Evolutionary conservation across 75 land plant species (phyloP).

Genomic region (Pinus albicaulis): DNA sequence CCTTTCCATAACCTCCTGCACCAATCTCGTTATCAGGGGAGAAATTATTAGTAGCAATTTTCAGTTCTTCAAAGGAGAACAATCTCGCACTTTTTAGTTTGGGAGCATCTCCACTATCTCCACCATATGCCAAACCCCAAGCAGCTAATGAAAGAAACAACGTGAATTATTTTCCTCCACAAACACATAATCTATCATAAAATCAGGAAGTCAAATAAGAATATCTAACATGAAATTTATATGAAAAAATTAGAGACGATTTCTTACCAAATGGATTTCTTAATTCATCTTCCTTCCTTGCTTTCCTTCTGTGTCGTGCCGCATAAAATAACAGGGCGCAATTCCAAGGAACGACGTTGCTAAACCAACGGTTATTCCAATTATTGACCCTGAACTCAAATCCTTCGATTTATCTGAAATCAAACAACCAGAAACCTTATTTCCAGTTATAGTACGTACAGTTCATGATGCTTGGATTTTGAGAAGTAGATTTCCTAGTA

Average conservation of each 20-base stretch:
- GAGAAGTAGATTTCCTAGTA: no score
- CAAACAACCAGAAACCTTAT: no score
- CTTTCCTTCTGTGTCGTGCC: slow-evolving; percentile 25
- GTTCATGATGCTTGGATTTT: no score
- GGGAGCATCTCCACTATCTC: slow-evolving; percentile 70
- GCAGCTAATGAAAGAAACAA: neutral
- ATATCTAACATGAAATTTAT: no score
- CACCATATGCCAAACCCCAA: neutral
- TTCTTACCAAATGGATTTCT: slow-evolving; percentile 35
- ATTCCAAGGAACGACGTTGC: neutral
- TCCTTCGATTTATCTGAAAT: no score
- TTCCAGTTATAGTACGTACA: no score
- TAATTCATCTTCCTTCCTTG: slow-evolving; percentile 12
- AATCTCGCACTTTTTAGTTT: slow-evolving; percentile 79
- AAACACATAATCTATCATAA: no score
- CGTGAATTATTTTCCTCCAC: neutral
- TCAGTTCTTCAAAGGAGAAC: slow-evolving; percentile 76
- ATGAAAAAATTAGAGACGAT: no score
- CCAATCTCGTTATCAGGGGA: slow-evolving; percentile 63
- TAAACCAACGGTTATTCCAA: slow-evolving; percentile 25
- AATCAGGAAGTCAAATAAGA: no score
- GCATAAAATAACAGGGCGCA: slow-evolving; percentile 19
- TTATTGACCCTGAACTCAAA: neutral
- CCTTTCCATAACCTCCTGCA: slow-evolving; percentile 93
- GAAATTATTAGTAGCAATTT: slow-evolving; percentile 69